Evolutionary conservation across 2,329 filamentous ascomycete species (phyloP).

Genomic region (Pseudogymnoascus destructans): DNA sequence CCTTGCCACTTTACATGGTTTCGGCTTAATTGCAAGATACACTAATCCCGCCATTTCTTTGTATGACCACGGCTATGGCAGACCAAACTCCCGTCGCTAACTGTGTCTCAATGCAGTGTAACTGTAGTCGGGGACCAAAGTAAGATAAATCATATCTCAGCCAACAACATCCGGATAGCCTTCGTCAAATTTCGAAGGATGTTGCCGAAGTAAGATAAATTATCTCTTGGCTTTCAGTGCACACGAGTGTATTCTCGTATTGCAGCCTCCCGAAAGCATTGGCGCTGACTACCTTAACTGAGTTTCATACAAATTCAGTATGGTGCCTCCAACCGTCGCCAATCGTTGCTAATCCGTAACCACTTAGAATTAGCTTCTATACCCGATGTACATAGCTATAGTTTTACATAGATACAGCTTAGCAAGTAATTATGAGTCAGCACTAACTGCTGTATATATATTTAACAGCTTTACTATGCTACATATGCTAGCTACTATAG

Average conservation of each 20-base stretch:
- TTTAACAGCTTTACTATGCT: neutral
- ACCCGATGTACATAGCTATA: neutral
- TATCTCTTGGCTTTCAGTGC: neutral
- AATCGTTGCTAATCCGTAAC: neutral
- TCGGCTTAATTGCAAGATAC: neutral
- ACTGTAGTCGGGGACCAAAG: neutral
- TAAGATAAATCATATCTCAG: neutral
- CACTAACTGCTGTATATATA: neutral
- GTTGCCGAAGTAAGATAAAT: neutral
- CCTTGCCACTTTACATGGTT: neutral
- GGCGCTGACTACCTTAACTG: too few relatives aligned
- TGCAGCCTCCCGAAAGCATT: neutral
- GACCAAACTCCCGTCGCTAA: neutral
- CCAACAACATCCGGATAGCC: too few relatives aligned
- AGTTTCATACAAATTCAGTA: too few relatives aligned
- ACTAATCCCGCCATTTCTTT: neutral
- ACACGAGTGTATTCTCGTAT: neutral
- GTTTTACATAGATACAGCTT: neutral
- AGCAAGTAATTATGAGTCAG: neutral
- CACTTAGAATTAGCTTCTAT: neutral
- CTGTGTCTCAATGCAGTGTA: neutral
- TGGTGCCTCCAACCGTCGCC: neutral
- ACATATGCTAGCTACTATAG: neutral
- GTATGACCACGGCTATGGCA: neutral
- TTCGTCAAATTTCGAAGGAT: too few relatives aligned